Evolutionary conservation across 768 basidiomycete genomes (phyloP), one percentile per base, ranked within the genome.

Genomic region (Leucocoprinus sp.): DNA sequence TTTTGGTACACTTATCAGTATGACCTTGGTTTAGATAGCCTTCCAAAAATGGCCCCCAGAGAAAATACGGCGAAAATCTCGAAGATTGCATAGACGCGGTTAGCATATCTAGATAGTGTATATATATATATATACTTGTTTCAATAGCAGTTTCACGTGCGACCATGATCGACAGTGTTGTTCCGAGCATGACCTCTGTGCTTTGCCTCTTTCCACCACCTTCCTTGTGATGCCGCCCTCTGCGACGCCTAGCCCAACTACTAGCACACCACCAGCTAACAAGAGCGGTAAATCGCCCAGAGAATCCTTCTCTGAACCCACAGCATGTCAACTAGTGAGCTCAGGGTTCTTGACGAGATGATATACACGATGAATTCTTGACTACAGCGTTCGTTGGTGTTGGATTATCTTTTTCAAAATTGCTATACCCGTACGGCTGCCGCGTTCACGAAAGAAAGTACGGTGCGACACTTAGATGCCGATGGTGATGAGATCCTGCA

Each of bases 401-500:
- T 91, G 28, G 80, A 86, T 54, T 91, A 89, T 57, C 74, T 92
- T 1, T 76, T 75, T 44, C 84, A 90, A 54, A 72, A 76, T 31
- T 82, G 82, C 48, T 86, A 81, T 60, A 75, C 77, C n/a, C 64
- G 65, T 29, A 87, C 89, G 0, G 84, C 85, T 2, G 68, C 70
- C 26, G 80, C 79, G 0, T 87, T 92, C 51, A 69, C 72, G 5
- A 65, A 68, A 33, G 83, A 86, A 42, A 82, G 77, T 48, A 66
- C 75, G 6, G 67, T 80, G 15, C 71, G 71, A 43, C 77, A 79
- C 37, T 67, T 83, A 18, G 80, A 86, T 53, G 72, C 73, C 12
- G 84, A 88, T 56, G 84, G 82, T 19, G 80, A 88, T 58, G 82
- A 84, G 55, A 67, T 80, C 34, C 57, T 67, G 55, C 54, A 55